Base-by-base conservation (phyloP, 768 basidiomycete genomes). In the Podaxis sp. region DNA sequence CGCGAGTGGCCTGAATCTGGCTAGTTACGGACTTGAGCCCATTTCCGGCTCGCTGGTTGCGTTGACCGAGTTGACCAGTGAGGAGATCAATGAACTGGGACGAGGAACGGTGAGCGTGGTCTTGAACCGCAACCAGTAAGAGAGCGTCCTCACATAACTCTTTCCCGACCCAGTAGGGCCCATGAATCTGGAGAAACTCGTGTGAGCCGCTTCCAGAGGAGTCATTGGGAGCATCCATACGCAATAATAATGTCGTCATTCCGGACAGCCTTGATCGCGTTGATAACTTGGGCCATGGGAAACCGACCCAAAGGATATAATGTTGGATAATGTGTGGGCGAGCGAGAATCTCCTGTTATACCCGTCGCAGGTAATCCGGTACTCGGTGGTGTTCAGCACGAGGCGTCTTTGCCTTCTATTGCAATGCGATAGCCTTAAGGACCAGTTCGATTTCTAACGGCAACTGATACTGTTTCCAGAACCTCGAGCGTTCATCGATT, bases 1-100 rank as follows among this genome's bases (percentile, higher is more conserved):
- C 59, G 7, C 70, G 61, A 3, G 72, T 69, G 5, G 72, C 71
- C 27, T 66, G 67, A 14, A 82, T 70, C 23, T 69, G 66, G 42
- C 66, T 68, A 11, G 80, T 82, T 50, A 71, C 76, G 35, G 79
- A 79, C 59, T 72, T 67, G 44, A 79, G 50, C 6, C 56, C 55
- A 16, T 54, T 36, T 21, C 67, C 65, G 2, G 70, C 57, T 4
- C 63, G 61, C 16, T 57, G 55, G 2, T 69, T 55, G 4, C 63
- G 58, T 18, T 55, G 52, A 27, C 59, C 50, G 23, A 37, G 35
- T 57, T 62, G 23, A 5, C 64, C 64, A 38, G 63, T 64, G 28
- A 66, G 62, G n/a, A 60, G 61, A 50, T 71, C 70, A 27, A 71
- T 69, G 32, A 73, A 66, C 72, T 73, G 51, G 47, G 46, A 3